phyloP scores from a whole-genome alignment of 192 early-diverging fungal genomes.

The Podila clonocystis region DNA sequence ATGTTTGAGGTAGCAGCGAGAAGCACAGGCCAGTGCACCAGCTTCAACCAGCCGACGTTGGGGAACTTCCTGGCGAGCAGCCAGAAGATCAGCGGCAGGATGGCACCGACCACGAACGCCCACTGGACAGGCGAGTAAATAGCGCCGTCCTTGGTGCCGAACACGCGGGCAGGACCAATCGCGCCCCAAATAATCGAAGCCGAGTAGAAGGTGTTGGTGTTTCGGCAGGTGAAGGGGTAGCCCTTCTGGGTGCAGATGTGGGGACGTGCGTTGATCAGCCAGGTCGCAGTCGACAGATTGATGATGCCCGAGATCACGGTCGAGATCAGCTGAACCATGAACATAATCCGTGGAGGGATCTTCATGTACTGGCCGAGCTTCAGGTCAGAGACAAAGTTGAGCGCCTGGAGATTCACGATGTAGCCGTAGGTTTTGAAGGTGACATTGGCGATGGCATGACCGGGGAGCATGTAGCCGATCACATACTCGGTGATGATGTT shows the following conservation, averaged over 20 bases:
- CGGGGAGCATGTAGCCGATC: conserved; percentile 79
- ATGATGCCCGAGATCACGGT: conserved; percentile 64
- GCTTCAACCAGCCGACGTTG: conserved; percentile 25
- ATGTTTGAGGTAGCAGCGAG: too few species aligned
- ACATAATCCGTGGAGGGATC: conserved; percentile 69
- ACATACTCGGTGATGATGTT: conserved; percentile 86
- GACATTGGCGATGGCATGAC: conserved; percentile 80
- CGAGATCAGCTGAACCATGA: conserved; percentile 60
- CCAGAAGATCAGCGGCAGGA: too few species aligned
- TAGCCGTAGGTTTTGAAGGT: conserved; percentile 86
- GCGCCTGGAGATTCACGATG: conserved; percentile 76
- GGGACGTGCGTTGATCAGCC: conserved; percentile 46
- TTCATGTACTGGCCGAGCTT: conserved; percentile 81
- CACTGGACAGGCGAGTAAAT: conserved; percentile 1
- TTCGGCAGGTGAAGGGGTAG: conserved; percentile 56
- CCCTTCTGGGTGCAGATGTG: conserved; percentile 49
- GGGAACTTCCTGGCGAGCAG: too few species aligned
- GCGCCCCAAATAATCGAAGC: conserved; percentile 78
- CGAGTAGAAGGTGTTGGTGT: conserved; percentile 62
- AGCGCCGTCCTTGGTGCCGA: conserved; percentile 38
- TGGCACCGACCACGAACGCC: background rate
- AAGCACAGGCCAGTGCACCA: conserved; percentile 61
- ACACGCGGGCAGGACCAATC: conserved; percentile 72
- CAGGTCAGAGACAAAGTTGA: conserved; percentile 72
- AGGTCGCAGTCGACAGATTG: conserved; percentile 52